Conservation (phyloP, 805 yeast genomes). For the Isabelozyma pseudorhagii region DNA sequence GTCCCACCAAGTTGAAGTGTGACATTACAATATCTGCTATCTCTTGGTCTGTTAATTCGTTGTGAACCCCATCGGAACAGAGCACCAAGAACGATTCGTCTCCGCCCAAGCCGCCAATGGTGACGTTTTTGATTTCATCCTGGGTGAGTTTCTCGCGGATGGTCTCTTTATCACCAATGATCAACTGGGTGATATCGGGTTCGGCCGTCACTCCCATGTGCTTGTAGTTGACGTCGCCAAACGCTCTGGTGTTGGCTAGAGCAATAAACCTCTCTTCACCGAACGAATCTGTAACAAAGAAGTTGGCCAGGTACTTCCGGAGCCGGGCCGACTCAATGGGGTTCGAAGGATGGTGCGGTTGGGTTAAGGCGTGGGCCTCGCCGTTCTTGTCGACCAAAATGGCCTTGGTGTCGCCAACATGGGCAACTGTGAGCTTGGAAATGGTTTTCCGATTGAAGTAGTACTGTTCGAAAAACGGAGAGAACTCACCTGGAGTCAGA, state of each 20-base stretch:
- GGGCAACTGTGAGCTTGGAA: constrained; percentile 73
- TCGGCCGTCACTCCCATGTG: constrained; percentile 85
- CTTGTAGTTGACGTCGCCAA: constrained; percentile 85
- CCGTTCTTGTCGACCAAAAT: constrained; percentile 82
- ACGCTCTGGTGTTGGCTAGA: constrained; percentile 89
- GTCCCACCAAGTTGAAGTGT: constrained; percentile 63
- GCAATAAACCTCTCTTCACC: constrained; percentile 85
- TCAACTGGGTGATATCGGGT: constrained; percentile 74
- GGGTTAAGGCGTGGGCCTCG: constrained; percentile 71
- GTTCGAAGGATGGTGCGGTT: constrained; percentile 84
- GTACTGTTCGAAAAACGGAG: constrained; percentile 32
- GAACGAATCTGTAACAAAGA: constrained; percentile 81
- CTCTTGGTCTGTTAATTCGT: constrained; percentile 82
- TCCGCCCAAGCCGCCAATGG: constrained; percentile 61
- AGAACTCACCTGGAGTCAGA: constrained; percentile 21
- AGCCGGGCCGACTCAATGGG: constrained; percentile 74
- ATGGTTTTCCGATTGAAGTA: constrained; percentile 67
- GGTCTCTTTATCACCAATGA: constrained; percentile 55
- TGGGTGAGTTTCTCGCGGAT: constrained; percentile 35
- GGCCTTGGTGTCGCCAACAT: constrained; percentile 90
- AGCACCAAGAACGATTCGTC: constrained; percentile 83
- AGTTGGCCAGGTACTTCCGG: constrained; percentile 55
- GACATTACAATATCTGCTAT: constrained; percentile 79
- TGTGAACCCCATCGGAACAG: constrained; percentile 85
- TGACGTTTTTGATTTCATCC: constrained; percentile 31